Evolutionary conservation across 495 filamentous ascomycete genomes (phyloP).

Genomic region (Penicillium paxilli): DNA sequence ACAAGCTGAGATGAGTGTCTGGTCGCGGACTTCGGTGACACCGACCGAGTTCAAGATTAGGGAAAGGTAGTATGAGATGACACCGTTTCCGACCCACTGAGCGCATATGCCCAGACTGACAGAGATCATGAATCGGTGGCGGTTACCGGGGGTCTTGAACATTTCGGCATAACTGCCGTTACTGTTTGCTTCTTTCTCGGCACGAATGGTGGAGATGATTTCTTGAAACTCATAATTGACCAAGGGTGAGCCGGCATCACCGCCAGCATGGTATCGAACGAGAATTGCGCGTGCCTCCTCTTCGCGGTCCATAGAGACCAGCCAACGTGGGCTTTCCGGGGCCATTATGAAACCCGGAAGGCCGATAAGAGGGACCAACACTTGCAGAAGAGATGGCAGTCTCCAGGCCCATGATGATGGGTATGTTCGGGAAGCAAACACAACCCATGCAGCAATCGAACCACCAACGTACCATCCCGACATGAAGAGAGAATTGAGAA

Average conservation of each 20-base stretch:
- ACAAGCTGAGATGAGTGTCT: conserved; percentile 35
- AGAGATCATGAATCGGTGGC: conserved; percentile 47
- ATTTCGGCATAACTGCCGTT: conserved; percentile 50
- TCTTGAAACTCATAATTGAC: conserved; percentile 26
- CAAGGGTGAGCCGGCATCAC: conserved; percentile 17
- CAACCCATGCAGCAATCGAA: conserved; percentile 33
- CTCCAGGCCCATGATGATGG: conserved; percentile 49
- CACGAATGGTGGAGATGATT: conserved; percentile 20
- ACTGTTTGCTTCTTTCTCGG: conserved; percentile 28
- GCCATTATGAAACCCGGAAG: conserved; percentile 39
- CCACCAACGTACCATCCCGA: conserved; percentile 63
- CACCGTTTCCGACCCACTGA: conserved; percentile 55
- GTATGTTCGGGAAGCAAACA: conserved; percentile 28
- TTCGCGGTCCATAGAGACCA: conserved; percentile 31
- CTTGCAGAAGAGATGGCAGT: conserved; percentile 51
- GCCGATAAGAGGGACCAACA: conserved; percentile 42
- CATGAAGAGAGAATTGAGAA: conserved; percentile 64
- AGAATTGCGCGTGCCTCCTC: conserved; percentile 39
- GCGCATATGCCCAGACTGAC: not conserved
- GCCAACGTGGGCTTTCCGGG: conserved; percentile 48
- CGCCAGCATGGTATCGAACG: conserved; percentile 27
- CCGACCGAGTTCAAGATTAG: conserved; percentile 57
- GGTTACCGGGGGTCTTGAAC: conserved; percentile 66
- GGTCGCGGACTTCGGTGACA: conserved; percentile 43
- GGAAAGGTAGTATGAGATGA: conserved; percentile 62